A percentile compares a stretch with the other conserved stretches of the same genome.
Evolutionary conservation across 2,329 filamentous ascomycete species (phyloP).

Genomic region (Aspergillus luchuensis): DNA sequence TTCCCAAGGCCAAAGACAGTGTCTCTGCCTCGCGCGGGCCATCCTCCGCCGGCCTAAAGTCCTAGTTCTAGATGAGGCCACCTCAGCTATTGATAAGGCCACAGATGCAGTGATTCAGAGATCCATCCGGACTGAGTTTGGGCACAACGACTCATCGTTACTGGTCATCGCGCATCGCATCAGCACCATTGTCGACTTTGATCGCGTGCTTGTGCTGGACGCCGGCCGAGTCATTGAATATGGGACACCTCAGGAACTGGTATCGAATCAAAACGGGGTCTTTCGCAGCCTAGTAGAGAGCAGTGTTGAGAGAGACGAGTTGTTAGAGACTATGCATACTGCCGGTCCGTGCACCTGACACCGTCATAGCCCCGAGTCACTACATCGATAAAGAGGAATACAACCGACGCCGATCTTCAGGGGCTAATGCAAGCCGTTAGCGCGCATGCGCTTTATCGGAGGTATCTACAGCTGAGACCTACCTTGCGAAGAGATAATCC

Average conservation of each 20-base stretch:
- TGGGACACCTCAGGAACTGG: slow-evolving; percentile 63
- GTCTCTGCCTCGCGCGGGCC: slow-evolving; percentile 26
- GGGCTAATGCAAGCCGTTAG: neutral
- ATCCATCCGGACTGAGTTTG: slow-evolving; percentile 70
- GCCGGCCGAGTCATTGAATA: slow-evolving; percentile 69
- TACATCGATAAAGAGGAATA: too few species aligned
- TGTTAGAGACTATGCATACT: neutral
- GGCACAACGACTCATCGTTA: slow-evolving; percentile 58
- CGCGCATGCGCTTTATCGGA: neutral
- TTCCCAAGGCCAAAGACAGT: slow-evolving; percentile 27
- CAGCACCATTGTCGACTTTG: slow-evolving; percentile 74
- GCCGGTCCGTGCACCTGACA: neutral
- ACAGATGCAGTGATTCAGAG: slow-evolving; percentile 73
- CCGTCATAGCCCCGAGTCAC: too few species aligned
- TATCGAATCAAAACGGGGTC: slow-evolving; percentile 29
- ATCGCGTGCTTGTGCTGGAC: slow-evolving; percentile 69
- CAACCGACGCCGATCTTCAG: too few species aligned
- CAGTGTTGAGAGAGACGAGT: neutral
- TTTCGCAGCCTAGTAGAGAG: slow-evolving; percentile 14
- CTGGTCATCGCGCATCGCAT: slow-evolving; percentile 74
- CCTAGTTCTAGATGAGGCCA: slow-evolving; percentile 78
- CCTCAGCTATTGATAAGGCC: slow-evolving; percentile 72
- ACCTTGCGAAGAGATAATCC: neutral
- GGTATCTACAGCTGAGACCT: neutral
- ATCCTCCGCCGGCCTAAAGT: slow-evolving; percentile 71